Conservation (phyloP, 2,329 filamentous ascomycete genomes). For the Penicillium sp. region DNA sequence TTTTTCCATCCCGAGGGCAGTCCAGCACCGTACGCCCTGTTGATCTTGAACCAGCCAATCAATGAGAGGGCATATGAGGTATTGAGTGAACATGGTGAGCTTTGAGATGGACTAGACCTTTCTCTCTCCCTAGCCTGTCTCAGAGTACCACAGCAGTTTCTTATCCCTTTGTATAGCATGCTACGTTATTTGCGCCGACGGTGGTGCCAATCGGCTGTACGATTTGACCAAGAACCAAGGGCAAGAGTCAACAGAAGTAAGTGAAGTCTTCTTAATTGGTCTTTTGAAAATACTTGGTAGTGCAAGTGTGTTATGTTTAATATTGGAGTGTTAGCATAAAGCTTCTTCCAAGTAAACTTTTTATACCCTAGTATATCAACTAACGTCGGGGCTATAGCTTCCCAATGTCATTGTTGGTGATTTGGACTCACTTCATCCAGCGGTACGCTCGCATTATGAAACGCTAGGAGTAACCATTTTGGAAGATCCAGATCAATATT, state of each 20-base stretch:
- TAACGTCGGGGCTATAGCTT: conserved; percentile 38
- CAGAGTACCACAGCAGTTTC: neutral
- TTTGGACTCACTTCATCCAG: conserved; percentile 74
- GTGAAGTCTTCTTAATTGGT: neutral
- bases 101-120: neutral
- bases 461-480: conserved; percentile 62
- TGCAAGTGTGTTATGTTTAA: neutral
- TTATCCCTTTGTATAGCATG: conserved; percentile 49
- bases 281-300: no score
- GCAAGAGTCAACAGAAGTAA: conserved; percentile 35
- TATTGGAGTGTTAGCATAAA: neutral
- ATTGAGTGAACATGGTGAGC: conserved; percentile 38
- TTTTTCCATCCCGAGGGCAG: conserved; percentile 37
- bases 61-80: conserved; percentile 42
- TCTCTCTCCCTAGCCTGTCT: neutral
- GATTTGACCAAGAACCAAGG: conserved; percentile 45
- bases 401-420: conserved; percentile 82
- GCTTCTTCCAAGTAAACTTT: neutral
- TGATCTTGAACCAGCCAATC: conserved; percentile 65
- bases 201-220: conserved; percentile 78
- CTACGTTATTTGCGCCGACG: conserved; percentile 80
- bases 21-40: conserved; percentile 45
- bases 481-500: conserved; percentile 75
- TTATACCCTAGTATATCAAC: neutral
- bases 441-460: conserved; percentile 67